A percentile compares a stretch with the other conserved stretches of the same genome.
These are phyloP conservation scores for Spergularia bocconei DNA, from an alignment of 148 eudicot genomes.

Conservation along the genomic window DNA sequence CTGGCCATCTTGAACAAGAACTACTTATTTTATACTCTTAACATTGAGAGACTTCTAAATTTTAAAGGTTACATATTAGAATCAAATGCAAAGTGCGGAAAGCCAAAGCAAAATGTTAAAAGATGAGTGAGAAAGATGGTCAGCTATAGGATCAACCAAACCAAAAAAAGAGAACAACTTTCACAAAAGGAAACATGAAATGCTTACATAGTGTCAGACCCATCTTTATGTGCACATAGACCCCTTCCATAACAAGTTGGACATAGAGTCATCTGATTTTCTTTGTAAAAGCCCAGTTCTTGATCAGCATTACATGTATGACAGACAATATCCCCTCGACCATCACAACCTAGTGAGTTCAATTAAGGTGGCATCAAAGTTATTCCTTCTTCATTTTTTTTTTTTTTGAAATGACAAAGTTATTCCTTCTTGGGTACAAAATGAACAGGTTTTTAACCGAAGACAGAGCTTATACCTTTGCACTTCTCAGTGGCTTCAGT, in stretches of 20 bases:
- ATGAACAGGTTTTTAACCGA: neutral
- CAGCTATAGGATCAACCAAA: neutral
- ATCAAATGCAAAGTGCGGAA: neutral
- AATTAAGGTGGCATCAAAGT: neutral
- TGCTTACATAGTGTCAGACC: slow-evolving; percentile 88
- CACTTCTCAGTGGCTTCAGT: slow-evolving; percentile 86
- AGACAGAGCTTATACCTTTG: slow-evolving; percentile 43
- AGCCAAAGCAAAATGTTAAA: neutral
- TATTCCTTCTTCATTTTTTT: neutral
- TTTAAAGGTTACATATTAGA: neutral
- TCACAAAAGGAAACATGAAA: neutral
- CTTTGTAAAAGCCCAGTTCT: slow-evolving; percentile 85
- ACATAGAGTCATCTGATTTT: slow-evolving; percentile 68
- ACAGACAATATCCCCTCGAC: slow-evolving; percentile 68
- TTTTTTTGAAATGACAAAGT: too few species aligned
- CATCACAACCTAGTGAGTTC: slow-evolving; percentile 56
- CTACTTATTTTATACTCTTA: too few species aligned
- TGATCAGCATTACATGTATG: slow-evolving; percentile 77
- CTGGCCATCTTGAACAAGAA: too few species aligned
- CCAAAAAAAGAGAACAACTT: neutral
- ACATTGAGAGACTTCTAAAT: too few species aligned
- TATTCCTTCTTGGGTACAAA: neutral
- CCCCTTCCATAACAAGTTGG: slow-evolving; percentile 86
- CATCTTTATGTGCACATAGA: slow-evolving; percentile 87
- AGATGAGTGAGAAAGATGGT: neutral